Evolutionary conservation across 495 filamentous ascomycete species (phyloP).

Genomic region (Daldinia childiae): DNA sequence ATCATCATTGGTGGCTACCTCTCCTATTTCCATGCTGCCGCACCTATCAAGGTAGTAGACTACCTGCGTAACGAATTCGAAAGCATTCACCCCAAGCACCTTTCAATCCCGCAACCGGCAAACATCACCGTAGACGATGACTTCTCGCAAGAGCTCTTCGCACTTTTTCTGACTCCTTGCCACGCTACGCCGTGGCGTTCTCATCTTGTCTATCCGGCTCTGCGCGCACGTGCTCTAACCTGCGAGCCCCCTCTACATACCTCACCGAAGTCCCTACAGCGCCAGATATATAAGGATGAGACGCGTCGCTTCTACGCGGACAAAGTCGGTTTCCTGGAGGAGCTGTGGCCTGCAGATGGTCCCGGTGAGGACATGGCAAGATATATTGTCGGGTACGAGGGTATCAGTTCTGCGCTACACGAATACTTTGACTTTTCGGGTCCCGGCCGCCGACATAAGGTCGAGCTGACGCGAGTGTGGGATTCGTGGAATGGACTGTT

Average conservation of each 20-base stretch:
- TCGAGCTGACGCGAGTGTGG: slow-evolving; percentile 68
- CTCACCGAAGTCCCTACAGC: slow-evolving; percentile 56
- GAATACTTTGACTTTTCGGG: slow-evolving; percentile 56
- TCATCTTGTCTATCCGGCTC: slow-evolving; percentile 76
- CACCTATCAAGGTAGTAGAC: slow-evolving; percentile 72
- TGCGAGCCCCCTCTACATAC: slow-evolving; percentile 89
- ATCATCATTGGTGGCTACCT: slow-evolving; percentile 77
- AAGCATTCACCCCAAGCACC: slow-evolving; percentile 52
- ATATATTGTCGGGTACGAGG: slow-evolving; percentile 66
- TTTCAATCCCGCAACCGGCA: slow-evolving; percentile 43
- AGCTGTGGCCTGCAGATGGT: slow-evolving; percentile 52
- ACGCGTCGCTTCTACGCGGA: slow-evolving; percentile 87
- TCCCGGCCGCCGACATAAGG: slow-evolving; percentile 57
- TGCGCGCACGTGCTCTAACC: slow-evolving; percentile 85
- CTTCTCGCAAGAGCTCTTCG: slow-evolving; percentile 63
- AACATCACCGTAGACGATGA: slow-evolving; percentile 42
- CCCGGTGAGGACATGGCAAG: slow-evolving; percentile 60
- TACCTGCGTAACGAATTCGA: slow-evolving; percentile 80
- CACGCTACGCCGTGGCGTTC: slow-evolving; percentile 98
- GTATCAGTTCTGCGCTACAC: slow-evolving; percentile 55
- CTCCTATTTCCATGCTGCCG: slow-evolving; percentile 79
- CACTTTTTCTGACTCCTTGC: slow-evolving; percentile 95
- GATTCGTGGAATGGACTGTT: slow-evolving; percentile 80
- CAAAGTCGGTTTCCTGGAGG: slow-evolving; percentile 66
- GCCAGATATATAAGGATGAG: slow-evolving; percentile 80